Base-by-base conservation (phyloP, 2,329 filamentous ascomycete species). In the Aspergillus sp. region DNA sequence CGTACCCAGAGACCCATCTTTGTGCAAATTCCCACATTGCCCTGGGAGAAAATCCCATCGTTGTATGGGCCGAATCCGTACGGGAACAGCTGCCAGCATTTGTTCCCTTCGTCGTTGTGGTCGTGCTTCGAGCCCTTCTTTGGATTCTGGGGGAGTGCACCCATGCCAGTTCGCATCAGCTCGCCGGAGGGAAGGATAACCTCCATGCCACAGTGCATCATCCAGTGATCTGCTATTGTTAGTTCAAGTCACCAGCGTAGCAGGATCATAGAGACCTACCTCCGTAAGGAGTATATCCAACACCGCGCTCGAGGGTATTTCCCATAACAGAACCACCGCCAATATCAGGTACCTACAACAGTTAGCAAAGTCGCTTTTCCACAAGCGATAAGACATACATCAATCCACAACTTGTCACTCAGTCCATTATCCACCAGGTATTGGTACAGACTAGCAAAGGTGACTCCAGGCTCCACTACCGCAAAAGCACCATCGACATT, bases 401-500 rank as follows among this genome's bases (percentile, higher is more conserved):
- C 43, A 47, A 47, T 47, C 43, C 43, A 47, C 13, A 47, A 11
- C 13, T 47, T 30, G 5, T 47, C 43, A 7, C 24, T 47, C 12
- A 47, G 26, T 13, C 43, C 43, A 12, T 47, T 18, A n/a, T 47
- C 43, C 5, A 47, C 30, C 18, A 56, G 3, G 20, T 54, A 49
- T n/a, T 83, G 74, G 59, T 84, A 75, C 6, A 85, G 70, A 30
- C 75, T 75, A 52, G 79, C 77, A 64, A 79, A 85, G 0, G 81
- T 80, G 0, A 85, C 83, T 1, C 83, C 83, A 0, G 83, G 83
- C 64, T 85, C 82, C 4, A 85, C 74, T 0, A 85, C 67, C 41
- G 76, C 80, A 55, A 75, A 82, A n/a, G 79, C 80, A 42, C 76
- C 78, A 13, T 81, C 77, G 0, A 73, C 74, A 64, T 82, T 78